Base-by-base conservation (phyloP, 2,329 filamentous ascomycete species). In the Polychaeton citri region DNA sequence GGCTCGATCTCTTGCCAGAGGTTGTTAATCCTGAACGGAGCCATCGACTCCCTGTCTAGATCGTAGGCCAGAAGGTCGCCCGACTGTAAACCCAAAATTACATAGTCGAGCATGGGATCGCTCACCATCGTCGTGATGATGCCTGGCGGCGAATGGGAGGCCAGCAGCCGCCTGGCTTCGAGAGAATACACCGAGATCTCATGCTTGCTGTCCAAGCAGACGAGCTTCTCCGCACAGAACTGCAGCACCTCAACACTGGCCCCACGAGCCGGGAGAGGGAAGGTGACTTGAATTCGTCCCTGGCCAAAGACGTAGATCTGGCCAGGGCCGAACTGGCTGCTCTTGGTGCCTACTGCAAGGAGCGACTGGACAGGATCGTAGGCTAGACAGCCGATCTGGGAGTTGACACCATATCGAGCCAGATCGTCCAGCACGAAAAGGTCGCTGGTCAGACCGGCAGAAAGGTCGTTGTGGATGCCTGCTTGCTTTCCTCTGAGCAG, bases 331-430 rank as follows among this genome's bases (percentile, higher is more conserved):
- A 83, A 93, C 51, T 81, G 78, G 45, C 81, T 85, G 60, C 92
- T 81, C 55, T 77, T 82, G 30, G 90, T 98, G 40, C 86, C 90
- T 43, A 96, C 75, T 30, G 90, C 90, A 35, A 98, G 71, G 38
- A 98, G 76, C 19, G 87, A 94, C 57, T 98, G 90, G 9, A 95
- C 72, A 1, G 90, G 87, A 47, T 96, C 87, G 64, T 93, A 96
- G 41, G 86, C 81, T 45, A 96, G 65, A 44, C 81, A 81, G 50
- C 83, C 85, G 50, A 71, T 68, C 48, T 72, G 72, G 17, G 58
- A 63, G 47, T 66, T 67, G 59, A 95, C 79, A 41, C 87, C 85
- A 58, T 81, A 88, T 44, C 83, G 76, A 35, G 74, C 73, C 50
- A 85, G 64, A 60, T 94, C 84, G 55, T 95, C 86, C 17, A 88